Base-by-base conservation (phyloP, 2,329 filamentous ascomycete species). In the Blastomyces parvus region DNA sequence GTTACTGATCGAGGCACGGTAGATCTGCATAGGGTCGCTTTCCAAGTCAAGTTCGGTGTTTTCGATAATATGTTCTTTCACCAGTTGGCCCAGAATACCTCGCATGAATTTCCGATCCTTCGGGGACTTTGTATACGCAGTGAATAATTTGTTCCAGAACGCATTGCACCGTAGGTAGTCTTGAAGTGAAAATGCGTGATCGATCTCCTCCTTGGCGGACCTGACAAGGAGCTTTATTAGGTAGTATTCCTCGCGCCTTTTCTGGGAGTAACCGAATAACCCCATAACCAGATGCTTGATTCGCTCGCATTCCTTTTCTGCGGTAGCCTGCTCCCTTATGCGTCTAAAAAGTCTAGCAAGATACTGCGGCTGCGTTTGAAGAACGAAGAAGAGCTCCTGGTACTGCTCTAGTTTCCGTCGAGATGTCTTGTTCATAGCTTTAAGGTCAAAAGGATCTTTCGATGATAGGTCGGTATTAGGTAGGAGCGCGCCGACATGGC, bases 21-120 rank as follows among this genome's bases (percentile, higher is more conserved):
- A 97, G 63, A 99, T 99, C 70, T 97, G 93, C 81, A 97, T 88
- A 0, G 94, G 94, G 72, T 99, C 94, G 73, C 93, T 97, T 76
- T 99, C 94, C 33, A 99, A 82, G 73, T 99, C 93, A 42, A 99
- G 81, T 5, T 88, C 88, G 14, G 91, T 87, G 69, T 97, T 94
- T 62, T 96, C 94, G 62, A 97, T 87, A 70, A 99, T 91, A 72
- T 94, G 93, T 72, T 96, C 90, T 66, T 89, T 88, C 68, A 99
- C 88, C 58, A 99, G 77, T 1, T 90, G 87, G 0, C 91, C 91
- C 3, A 97, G 80, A 1, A 97, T 81, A 67, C 96, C 90, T 65
- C 92, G 87, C 69, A 97, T 82, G 74, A 91, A 99, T 71, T 96
- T 96, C 67, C 94, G 86, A 73, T 97, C 93, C 42, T 91, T 85